A percentile compares a stretch with the other conserved stretches of the same genome.
Evolutionary conservation across 2,329 filamentous ascomycete species (phyloP).

Genomic region (Teratosphaeria viscida): DNA sequence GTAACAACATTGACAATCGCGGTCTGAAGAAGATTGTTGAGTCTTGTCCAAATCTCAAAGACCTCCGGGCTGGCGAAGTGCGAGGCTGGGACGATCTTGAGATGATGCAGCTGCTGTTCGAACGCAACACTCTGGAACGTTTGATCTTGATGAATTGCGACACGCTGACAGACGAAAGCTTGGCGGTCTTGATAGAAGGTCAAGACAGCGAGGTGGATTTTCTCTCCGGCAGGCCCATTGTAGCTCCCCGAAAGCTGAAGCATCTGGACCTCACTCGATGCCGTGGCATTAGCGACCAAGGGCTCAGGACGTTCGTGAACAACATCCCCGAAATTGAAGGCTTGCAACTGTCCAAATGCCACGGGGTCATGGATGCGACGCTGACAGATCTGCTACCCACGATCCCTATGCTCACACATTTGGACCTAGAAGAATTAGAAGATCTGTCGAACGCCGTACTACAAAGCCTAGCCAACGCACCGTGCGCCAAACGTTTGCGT

Average conservation of each 20-base stretch:
- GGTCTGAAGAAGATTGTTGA: slow-evolving; percentile 65
- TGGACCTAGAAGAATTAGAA: slow-evolving; percentile 80
- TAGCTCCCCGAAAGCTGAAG: slow-evolving; percentile 66
- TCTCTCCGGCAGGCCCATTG: slow-evolving; percentile 63
- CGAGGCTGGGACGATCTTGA: slow-evolving; percentile 64
- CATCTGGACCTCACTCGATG: slow-evolving; percentile 82
- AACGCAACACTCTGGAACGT: slow-evolving; percentile 71
- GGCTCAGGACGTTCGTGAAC: slow-evolving; percentile 60
- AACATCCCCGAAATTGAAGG: slow-evolving; percentile 72
- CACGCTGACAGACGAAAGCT: slow-evolving; percentile 63
- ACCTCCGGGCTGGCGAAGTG: slow-evolving; percentile 74
- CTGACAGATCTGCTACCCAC: slow-evolving; percentile 64
- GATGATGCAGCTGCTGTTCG: slow-evolving; percentile 65
- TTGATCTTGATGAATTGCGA: slow-evolving; percentile 71
- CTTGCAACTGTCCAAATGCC: slow-evolving; percentile 70
- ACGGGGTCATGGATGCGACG: slow-evolving; percentile 60
- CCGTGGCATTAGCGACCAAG: slow-evolving; percentile 57
- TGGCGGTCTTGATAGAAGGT: slow-evolving; percentile 68
- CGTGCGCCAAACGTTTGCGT: slow-evolving; percentile 59
- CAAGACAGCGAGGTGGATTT: slow-evolving; percentile 67
- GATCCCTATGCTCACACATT: slow-evolving; percentile 65
- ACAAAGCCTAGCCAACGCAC: slow-evolving; percentile 63
- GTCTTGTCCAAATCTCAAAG: slow-evolving; percentile 61
- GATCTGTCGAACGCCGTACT: slow-evolving; percentile 66
- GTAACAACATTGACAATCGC: slow-evolving; percentile 68